Conservation (phyloP, 495 filamentous ascomycete species). For the Neurospora intermedia region DNA sequence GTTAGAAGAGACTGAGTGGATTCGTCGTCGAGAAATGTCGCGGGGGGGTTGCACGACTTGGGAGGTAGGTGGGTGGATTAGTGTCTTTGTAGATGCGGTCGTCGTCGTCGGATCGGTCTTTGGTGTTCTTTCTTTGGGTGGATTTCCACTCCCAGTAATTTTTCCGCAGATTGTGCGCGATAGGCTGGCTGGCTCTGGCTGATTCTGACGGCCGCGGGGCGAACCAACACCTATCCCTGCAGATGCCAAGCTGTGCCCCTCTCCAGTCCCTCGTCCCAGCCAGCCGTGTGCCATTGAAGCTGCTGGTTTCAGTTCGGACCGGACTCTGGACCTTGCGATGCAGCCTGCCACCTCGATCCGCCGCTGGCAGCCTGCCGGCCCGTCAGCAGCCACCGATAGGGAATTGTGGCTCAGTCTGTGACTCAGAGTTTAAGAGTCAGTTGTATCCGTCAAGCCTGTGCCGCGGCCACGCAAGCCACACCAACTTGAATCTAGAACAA, state of each 20-base stretch:
- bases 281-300: background rate
- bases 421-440: background rate
- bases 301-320: background rate
- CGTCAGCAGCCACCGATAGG: background rate
- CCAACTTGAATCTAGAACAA: background rate
- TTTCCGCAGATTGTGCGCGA: constrained; percentile 28
- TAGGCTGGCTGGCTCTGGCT: constrained; percentile 8
- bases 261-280: background rate
- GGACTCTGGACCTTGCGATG: background rate
- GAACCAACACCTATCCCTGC: background rate
- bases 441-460: background rate
- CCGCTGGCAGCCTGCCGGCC: background rate
- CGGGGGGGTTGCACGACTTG: constrained; percentile 1
- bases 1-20: constrained; percentile 1
- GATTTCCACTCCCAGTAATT: constrained; percentile 19
- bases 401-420: background rate
- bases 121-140: constrained; percentile 8
- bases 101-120: constrained; percentile 1
- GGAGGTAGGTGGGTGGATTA: background rate
- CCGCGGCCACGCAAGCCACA: background rate
- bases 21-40: constrained; percentile 1
- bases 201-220: background rate
- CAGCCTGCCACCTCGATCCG: background rate
- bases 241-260: background rate
- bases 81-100: background rate